Base-by-base conservation (phyloP, 352 stramenopile species). In the Phytopythium chamaehyphon region DNA sequence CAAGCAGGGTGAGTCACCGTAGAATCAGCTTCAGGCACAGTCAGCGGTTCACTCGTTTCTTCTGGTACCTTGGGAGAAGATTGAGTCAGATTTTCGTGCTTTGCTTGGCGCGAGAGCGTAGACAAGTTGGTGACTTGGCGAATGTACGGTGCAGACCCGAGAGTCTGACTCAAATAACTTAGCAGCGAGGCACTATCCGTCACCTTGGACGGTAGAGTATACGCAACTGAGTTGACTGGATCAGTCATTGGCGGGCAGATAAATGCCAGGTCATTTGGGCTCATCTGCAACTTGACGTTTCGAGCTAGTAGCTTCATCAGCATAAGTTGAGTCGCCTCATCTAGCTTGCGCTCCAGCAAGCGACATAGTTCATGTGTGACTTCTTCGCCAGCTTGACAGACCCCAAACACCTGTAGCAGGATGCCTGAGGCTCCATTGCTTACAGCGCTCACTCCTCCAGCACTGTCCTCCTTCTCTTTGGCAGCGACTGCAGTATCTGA, bases 271-370 rank as follows among this genome's bases (percentile, higher is more conserved):
- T 95, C 86, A 0, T 69, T 77, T 0, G 68, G 51, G 36, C 68
- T 92, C 16, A 95, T 61, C 57, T 94, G 83, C 53, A 95, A 91
- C 58, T 95, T 93, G 2, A 69, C 75, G 40, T 95, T 94, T 51
- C 83, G 73, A 19, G 80, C 82, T 7, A 95, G 53, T 7, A 94
- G 60, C 59, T 93, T 95, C 83, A 94, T 94, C 26, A 95, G 47
- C 40, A 95, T 86, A 15, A 90, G 63, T 46, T 92, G 84, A 16
- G 83, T 90, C 10, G 80, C 76, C 61, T 95, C 86, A 44, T 95
- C 86, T 8, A 95, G 59, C 50, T 95, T 95, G n/a, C 83, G 69
- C 42, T 95, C 86, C 10, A 95, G 55, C 38, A 93, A 47, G 21
- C 75, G 69, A 37, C 82, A 92, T 21, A 95, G 58, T 37, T 95